Evolutionary conservation across 2,329 filamentous ascomycete species (phyloP), one percentile per base, ranked within the genome.

Genomic region (Daldinia sp.): DNA sequence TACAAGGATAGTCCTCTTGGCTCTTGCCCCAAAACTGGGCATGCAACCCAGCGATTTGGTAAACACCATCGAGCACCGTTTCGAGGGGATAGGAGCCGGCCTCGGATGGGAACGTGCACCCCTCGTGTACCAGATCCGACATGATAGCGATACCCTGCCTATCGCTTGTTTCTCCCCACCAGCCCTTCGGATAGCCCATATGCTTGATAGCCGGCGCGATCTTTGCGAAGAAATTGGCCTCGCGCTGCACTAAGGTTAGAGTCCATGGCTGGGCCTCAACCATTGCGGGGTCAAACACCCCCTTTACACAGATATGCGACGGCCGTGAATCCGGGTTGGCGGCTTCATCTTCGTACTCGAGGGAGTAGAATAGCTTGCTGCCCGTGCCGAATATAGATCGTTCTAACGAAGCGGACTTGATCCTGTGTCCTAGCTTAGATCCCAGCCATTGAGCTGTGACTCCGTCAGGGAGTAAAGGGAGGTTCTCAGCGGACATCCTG

Each of bases 21-120:
- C 63, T 70, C 66, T 68, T 60, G 10, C 75, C 76, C 76, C 77
- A 81, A 57, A 73, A 78, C 49, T 75, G 71, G 1, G 77, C 77
- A 60, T 81, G 79, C 10, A 81, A 70, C 10, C 72, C 73, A 0
- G 78, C 79, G 15, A 81, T 67, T 69, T 80, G 77, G 56, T 75
- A 73, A 15, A 77, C 76, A 5, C 76, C 77, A 25, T 74, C 72
- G 58, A 75, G 64, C 23, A 77, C 76, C 32, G 71, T 72, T 4
- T 73, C 66, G 8, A 77, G 64, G 0, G 76, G 59, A 53, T 75
- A 79, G 4, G 71, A 59, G 8, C 68, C 63, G 1, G 74, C 72
- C 35, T 77, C 75, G 1, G 72, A 56, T 1, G 76, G 68, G 58
- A 80, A 80, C 0, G 72, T 72, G 69, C 74, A 78, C 2, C 70